Conservation (phyloP, 2,329 filamentous ascomycete genomes). For the Scopulariopsis brevicaulis region DNA sequence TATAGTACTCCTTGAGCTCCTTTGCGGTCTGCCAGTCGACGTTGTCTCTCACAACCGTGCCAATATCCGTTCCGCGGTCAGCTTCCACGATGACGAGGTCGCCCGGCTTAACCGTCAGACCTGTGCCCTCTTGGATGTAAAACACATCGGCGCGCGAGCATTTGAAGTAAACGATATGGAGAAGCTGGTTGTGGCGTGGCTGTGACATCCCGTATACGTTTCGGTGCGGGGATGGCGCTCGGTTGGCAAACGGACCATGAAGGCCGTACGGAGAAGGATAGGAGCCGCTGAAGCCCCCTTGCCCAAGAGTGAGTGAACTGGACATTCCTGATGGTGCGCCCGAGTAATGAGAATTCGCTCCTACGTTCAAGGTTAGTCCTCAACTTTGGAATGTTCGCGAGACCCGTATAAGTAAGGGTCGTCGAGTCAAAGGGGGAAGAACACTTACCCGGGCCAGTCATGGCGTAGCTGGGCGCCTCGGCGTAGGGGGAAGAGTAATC, state of each 20-base stretch:
- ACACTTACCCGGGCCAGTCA: not conserved
- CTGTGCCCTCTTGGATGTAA: conserved; percentile 92
- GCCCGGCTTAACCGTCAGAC: conserved; percentile 77
- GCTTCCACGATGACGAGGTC: conserved; percentile 97
- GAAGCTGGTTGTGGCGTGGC: conserved; percentile 53
- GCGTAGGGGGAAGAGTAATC: not conserved
- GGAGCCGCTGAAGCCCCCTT: conserved; percentile 19
- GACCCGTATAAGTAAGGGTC: not conserved
- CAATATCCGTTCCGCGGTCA: conserved; percentile 89
- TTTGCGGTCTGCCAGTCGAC: conserved; percentile 82
- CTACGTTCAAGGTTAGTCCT: not conserved
- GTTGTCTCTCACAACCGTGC: conserved; percentile 81
- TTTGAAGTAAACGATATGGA: conserved; percentile 94
- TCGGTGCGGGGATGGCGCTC: conserved; percentile 49
- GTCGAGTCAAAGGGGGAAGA: not conserved
- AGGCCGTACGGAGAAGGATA: conserved; percentile 36
- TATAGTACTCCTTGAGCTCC: conserved; percentile 80
- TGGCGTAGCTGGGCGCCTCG: not conserved
- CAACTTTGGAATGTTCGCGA: not conserved
- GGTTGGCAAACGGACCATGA: conserved; percentile 27
- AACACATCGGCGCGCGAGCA: conserved; percentile 92
- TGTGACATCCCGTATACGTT: conserved; percentile 50
- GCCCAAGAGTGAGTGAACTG: not conserved
- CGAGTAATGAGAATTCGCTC: not conserved
- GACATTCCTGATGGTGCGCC: not conserved